phyloP scores from a whole-genome alignment of 208 protist genomes.

The Hexamita inflata region DNA sequence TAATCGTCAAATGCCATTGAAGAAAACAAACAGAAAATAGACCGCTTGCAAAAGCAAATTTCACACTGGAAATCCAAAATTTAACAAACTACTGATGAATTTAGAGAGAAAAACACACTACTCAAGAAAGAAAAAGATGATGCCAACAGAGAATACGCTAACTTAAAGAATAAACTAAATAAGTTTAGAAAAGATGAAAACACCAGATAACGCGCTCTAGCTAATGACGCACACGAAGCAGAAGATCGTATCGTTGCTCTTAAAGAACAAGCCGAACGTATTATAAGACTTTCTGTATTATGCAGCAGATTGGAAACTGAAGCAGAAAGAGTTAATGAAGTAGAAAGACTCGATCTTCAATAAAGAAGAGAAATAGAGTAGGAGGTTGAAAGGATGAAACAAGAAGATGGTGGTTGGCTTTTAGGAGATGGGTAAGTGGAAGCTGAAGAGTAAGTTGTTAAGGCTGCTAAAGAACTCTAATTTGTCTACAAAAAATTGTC shows the following conservation, averaged over 20 bases:
- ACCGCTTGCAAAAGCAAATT: background rate
- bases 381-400: background rate
- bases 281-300: background rate
- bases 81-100: conserved; percentile 2
- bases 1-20: conserved; percentile 14
- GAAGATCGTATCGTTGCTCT: background rate
- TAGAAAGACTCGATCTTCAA: conserved; percentile 1
- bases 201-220: background rate
- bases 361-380: background rate
- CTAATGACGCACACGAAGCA: conserved; percentile 4
- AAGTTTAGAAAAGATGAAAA: background rate
- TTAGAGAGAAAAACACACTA: conserved; percentile 5
- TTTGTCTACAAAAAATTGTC: conserved; percentile 13
- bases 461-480: background rate
- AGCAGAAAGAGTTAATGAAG: conserved; percentile 24
- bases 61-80: conserved; percentile 10
- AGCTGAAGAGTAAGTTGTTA: background rate
- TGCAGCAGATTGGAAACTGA: conserved; percentile 8
- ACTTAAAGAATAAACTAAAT: conserved; percentile 2
- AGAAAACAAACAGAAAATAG: background rate
- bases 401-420: background rate
- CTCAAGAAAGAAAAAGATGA: conserved; percentile 7
- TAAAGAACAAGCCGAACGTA: conserved; percentile 6
- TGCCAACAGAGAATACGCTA: background rate
- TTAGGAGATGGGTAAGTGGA: background rate